phyloP scores from a whole-genome alignment of 2,329 filamentous ascomycete genomes.

The Fonsecaea erecta region DNA sequence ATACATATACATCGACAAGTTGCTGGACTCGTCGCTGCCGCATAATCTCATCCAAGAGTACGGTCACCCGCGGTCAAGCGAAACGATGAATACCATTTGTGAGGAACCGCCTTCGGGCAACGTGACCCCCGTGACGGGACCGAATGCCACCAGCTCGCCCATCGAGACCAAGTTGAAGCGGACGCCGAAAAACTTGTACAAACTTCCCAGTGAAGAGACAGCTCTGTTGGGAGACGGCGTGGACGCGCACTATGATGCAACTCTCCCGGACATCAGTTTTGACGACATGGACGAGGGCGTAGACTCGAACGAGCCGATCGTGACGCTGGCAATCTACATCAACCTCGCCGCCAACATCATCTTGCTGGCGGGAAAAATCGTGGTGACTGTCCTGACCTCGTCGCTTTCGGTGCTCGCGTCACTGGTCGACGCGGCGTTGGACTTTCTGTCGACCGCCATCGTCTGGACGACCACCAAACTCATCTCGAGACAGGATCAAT shows the following conservation, averaged over 20 bases:
- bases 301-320: conserved; percentile 74
- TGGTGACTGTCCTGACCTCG: conserved; percentile 73
- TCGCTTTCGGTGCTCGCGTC: conserved; percentile 81
- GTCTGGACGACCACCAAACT: conserved; percentile 78
- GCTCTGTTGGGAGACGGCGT: conserved; percentile 61
- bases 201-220: conserved; percentile 68
- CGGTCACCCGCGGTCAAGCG: conserved; percentile 61
- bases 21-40: conserved; percentile 90
- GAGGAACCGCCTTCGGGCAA: conserved; percentile 62
- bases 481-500: conserved; percentile 73
- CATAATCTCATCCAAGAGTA: conserved; percentile 93
- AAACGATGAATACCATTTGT: conserved; percentile 70
- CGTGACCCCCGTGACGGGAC: conserved; percentile 35
- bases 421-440: conserved; percentile 77
- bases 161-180: conserved; percentile 64
- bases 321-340: conserved; percentile 85
- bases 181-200: conserved; percentile 86
- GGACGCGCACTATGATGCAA: conserved; percentile 31
- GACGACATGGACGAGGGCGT: conserved; percentile 52
- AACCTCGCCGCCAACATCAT: conserved; percentile 79
- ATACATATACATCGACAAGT: conserved; percentile 88
- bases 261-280: conserved; percentile 54
- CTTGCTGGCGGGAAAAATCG: conserved; percentile 75
- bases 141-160: conserved; percentile 20
- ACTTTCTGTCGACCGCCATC: conserved; percentile 80